A percentile compares a stretch with the other conserved stretches of the same genome.
These are phyloP conservation scores for Skeletonema costatum DNA, from an alignment of 108 stramenopile genomes.

Conservation along the genomic window DNA sequence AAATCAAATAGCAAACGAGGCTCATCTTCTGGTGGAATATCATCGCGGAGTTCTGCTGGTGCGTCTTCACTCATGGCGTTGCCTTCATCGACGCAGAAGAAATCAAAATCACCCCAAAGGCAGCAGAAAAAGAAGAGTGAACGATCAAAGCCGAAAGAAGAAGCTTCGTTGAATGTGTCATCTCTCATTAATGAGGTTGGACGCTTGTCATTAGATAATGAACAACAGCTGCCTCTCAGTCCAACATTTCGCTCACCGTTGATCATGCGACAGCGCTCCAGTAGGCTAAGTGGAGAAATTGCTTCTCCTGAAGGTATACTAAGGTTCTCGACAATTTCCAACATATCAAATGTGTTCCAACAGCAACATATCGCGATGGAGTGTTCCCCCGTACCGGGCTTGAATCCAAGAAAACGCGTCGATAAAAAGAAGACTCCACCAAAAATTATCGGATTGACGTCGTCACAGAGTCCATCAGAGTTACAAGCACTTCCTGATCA, in stretches of 20 bases:
- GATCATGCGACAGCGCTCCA: constrained; percentile 13
- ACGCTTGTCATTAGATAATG: constrained; percentile 92
- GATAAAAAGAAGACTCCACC: constrained; percentile 27
- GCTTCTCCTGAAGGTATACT: constrained; percentile 6
- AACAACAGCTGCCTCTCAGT: constrained; percentile 74
- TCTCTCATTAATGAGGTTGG: constrained; percentile 89
- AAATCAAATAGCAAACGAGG: constrained; percentile 10
- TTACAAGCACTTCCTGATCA: neutral
- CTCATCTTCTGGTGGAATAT: neutral
- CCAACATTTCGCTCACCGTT: constrained; percentile 81
- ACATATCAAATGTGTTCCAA: constrained; percentile 13
- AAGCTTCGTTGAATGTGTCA: constrained; percentile 6
- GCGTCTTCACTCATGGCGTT: constrained; percentile 33
- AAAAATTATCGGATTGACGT: neutral
- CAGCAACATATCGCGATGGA: neutral
- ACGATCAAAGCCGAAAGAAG: constrained; percentile 15
- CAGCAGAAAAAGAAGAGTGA: neutral
- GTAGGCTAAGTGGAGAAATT: neutral
- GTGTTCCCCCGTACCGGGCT: neutral
- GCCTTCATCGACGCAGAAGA: constrained; percentile 18
- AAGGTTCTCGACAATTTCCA: constrained; percentile 12
- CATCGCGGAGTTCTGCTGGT: neutral
- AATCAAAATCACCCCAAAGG: constrained; percentile 5
- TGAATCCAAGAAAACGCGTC: constrained; percentile 15
- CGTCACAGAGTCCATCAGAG: neutral